These are phyloP conservation scores for Solanum sitiens DNA, from an alignment of 257 asterid species.

Conservation along the genomic window DNA sequence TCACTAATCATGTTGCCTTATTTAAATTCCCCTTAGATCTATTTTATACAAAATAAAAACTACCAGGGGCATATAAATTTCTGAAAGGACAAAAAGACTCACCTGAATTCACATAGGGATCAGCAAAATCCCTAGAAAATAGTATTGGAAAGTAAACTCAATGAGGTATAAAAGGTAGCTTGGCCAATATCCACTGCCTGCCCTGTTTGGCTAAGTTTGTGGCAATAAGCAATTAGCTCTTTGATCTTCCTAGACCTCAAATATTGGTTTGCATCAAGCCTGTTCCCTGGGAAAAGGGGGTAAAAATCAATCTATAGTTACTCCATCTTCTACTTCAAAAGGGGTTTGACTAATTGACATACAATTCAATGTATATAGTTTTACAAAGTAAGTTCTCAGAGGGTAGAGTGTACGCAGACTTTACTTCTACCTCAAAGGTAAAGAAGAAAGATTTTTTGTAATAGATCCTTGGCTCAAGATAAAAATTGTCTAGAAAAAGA, in stretches of 20 bases:
- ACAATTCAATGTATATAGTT: neutral
- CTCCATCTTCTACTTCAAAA: too few species aligned
- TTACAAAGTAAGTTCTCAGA: too few species aligned
- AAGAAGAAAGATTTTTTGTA: too few species aligned
- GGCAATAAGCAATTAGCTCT: conserved; percentile 45
- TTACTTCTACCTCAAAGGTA: neutral
- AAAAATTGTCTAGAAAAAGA: neutral
- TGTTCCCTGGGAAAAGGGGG: neutral
- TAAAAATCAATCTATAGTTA: neutral
- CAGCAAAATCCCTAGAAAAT: conserved; percentile 44
- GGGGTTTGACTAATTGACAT: neutral
- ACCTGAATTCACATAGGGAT: conserved; percentile 41
- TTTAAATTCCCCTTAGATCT: neutral
- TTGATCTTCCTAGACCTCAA: conserved; percentile 35
- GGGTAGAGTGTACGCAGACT: too few species aligned
- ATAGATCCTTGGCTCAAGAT: neutral
- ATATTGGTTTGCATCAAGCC: neutral
- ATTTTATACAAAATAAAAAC: neutral
- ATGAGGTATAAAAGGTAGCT: conserved; percentile 42
- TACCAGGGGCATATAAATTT: neutral
- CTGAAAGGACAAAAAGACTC: neutral
- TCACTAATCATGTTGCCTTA: neutral
- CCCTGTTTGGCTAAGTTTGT: conserved; percentile 24
- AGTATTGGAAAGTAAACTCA: conserved; percentile 42
- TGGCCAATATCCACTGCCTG: conserved; percentile 42